phyloP scores from a whole-genome alignment of 208 protist species.

The Wallacemonas rigidus region DNA sequence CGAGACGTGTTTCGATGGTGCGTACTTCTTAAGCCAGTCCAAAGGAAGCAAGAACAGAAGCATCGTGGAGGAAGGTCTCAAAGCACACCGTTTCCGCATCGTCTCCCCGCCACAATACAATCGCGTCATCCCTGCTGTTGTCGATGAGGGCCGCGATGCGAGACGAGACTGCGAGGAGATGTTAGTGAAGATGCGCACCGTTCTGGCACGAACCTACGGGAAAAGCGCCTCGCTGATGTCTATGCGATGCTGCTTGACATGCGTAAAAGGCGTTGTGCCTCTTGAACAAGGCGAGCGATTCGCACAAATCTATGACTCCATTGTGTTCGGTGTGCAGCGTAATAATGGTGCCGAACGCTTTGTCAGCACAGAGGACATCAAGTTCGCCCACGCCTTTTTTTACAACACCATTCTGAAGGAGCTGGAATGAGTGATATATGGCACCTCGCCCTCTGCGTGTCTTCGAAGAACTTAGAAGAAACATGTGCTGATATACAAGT shows the following conservation, averaged over 20 bases:
- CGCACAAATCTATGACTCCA: slow-evolving; percentile 74
- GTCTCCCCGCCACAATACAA: slow-evolving; percentile 62
- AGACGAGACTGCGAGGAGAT: slow-evolving; percentile 74
- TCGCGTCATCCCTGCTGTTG: slow-evolving; percentile 62
- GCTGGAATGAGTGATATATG: slow-evolving; percentile 39
- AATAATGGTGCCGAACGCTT: slow-evolving; percentile 51
- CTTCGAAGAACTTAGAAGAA: too few species aligned
- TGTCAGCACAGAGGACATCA: slow-evolving; percentile 84
- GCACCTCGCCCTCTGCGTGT: too few species aligned
- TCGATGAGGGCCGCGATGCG: slow-evolving; percentile 67
- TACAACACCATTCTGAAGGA: slow-evolving; percentile 85
- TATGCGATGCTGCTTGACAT: slow-evolving; percentile 86
- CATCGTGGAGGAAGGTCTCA: slow-evolving; percentile 78
- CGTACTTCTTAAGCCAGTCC: slow-evolving; percentile 67
- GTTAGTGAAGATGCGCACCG: slow-evolving; percentile 62
- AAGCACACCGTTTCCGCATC: slow-evolving; percentile 60
- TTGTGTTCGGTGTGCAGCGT: slow-evolving; percentile 76
- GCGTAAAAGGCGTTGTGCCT: slow-evolving; percentile 71
- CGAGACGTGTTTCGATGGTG: slow-evolving; percentile 75
- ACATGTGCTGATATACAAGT: too few species aligned
- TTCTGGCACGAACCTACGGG: slow-evolving; percentile 60
- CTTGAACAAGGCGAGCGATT: slow-evolving; percentile 64
- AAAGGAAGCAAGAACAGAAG: slow-evolving; percentile 36
- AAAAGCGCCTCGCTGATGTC: slow-evolving; percentile 71
- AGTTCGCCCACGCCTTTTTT: slow-evolving; percentile 88